Evolutionary conservation across 1,284 basidiomycete genomes (phyloP).

Genomic region (Inonotus hispidus): DNA sequence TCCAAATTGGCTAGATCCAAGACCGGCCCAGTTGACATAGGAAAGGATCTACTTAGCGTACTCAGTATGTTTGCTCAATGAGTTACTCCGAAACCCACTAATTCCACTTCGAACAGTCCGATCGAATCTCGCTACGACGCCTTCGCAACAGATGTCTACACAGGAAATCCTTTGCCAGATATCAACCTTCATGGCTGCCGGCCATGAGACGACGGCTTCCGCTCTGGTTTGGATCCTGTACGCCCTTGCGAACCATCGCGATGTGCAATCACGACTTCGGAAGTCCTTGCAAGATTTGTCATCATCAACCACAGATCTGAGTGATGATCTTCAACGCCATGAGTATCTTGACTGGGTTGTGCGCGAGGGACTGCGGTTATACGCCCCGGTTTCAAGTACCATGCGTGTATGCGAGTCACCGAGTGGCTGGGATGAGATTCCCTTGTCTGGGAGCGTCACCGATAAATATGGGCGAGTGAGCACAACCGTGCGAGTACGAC

Average conservation of each 20-base stretch:
- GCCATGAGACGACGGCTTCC: constrained; percentile 57
- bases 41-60: constrained; percentile 48
- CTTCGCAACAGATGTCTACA: constrained; percentile 53
- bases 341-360: constrained; percentile 56
- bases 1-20: background rate
- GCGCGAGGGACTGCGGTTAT: constrained; percentile 61
- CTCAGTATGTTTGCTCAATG: constrained; percentile 38
- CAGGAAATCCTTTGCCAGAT: constrained; percentile 72
- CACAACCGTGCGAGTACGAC: constrained; percentile 37
- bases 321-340: constrained; percentile 36
- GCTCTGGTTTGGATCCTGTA: constrained; percentile 72
- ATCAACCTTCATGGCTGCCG: constrained; percentile 70
- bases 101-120: constrained; percentile 37
- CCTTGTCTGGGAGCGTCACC: constrained; percentile 35
- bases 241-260: constrained; percentile 49
- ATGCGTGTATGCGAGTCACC: constrained; percentile 49
- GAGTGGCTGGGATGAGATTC: constrained; percentile 51
- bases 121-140: constrained; percentile 48
- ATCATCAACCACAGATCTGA: constrained; percentile 22
- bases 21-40: constrained; percentile 21
- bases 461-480: constrained; percentile 31
- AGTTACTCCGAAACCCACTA: background rate
- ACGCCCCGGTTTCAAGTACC: constrained; percentile 60
- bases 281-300: constrained; percentile 37
- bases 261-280: constrained; percentile 53